These are phyloP conservation scores for Backusella mclennaniae DNA, from an alignment of 192 early-diverging fungal genomes.

Conservation along the genomic window DNA sequence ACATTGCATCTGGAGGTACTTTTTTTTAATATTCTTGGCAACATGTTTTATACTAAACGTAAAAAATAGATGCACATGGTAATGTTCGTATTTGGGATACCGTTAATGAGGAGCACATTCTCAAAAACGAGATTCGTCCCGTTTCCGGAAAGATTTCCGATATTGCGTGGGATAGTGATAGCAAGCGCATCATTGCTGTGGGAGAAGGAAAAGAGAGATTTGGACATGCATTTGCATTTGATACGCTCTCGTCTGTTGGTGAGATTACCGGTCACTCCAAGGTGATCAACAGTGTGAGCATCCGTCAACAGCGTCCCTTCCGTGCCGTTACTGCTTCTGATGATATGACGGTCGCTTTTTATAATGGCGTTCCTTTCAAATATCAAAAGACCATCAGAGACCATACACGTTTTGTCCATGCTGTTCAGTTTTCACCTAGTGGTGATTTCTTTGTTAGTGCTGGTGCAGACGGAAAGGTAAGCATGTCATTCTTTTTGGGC, in stretches of 20 bases:
- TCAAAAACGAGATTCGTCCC: conserved; percentile 82
- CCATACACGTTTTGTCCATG: conserved; percentile 90
- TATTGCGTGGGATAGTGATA: conserved; percentile 93
- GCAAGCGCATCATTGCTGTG: conserved; percentile 94
- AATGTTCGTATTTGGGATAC: conserved; percentile 96
- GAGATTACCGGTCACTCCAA: conserved; percentile 91
- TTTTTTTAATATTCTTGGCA: background rate
- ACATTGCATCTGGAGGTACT: conserved; percentile 92
- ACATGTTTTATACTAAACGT: background rate
- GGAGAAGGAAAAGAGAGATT: conserved; percentile 93
- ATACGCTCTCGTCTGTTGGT: conserved; percentile 86
- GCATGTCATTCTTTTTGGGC: no score
- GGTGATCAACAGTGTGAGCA: conserved; percentile 81
- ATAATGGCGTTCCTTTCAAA: conserved; percentile 91
- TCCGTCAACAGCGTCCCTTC: conserved; percentile 90
- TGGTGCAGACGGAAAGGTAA: conserved; percentile 82
- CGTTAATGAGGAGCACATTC: conserved; percentile 70
- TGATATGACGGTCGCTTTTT: conserved; percentile 87
- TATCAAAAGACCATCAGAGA: conserved; percentile 69
- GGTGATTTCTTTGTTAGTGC: conserved; percentile 83
- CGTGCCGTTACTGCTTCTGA: conserved; percentile 91
- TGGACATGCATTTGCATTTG: conserved; percentile 88
- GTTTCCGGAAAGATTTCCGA: conserved; percentile 82
- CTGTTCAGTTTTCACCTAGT: conserved; percentile 79
- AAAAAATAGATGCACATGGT: conserved; percentile 65